Evolutionary conservation across 257 asterid genomes (phyloP), one percentile per base, ranked within the genome.

Genomic region (Capsicum baccatum): DNA sequence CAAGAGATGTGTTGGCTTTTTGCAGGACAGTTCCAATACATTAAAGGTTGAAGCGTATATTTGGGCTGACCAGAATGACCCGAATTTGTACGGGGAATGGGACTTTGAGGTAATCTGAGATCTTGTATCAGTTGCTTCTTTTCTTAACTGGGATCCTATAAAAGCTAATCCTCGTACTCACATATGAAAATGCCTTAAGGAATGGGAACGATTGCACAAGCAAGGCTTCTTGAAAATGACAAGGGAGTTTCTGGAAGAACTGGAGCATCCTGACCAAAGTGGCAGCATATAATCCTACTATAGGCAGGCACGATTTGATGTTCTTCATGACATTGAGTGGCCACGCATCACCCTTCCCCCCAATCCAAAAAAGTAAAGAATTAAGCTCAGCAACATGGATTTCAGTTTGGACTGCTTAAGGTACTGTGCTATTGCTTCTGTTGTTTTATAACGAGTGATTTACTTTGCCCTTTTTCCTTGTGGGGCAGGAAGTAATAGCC

Each of bases 41-140:
- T 57, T 92, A 91, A 89, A 88, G 84, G 91, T 91, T 48, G 42
- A 88, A 80, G 83, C 97, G 8, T 95, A 93, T 54, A 87, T 93
- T 59, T 92, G 98, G 98, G 89, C 50, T 60, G 88, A 93, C 87
- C 86, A 88, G 89, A 84, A 87, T 55, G 97, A 95, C 89, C 96
- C 98, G 3, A 81, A 89, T 84, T 85, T 95, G 87, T 85, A 86
- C 48, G 97, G 97, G 56, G 91, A 90, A 63, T 95, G 98, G 97
- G 87, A 93, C 86, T 90, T 93, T 79, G 95, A 93, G 94, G 98
- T 93, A 78, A 81, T 74, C 44, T 71, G 9, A 2, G 1, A 16
- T 82, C 79, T 48, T 26, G 76, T 66, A 21, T 82, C 50, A 44
- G 52, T 21, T 47, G 79, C 79, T 82, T 64, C 52, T 64, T 33